A percentile compares a stretch with the other conserved stretches of the same genome.
These are phyloP conservation scores for Kwoniella heveanensis DNA, from an alignment of 768 basidiomycete species.

Conservation along the genomic window DNA sequence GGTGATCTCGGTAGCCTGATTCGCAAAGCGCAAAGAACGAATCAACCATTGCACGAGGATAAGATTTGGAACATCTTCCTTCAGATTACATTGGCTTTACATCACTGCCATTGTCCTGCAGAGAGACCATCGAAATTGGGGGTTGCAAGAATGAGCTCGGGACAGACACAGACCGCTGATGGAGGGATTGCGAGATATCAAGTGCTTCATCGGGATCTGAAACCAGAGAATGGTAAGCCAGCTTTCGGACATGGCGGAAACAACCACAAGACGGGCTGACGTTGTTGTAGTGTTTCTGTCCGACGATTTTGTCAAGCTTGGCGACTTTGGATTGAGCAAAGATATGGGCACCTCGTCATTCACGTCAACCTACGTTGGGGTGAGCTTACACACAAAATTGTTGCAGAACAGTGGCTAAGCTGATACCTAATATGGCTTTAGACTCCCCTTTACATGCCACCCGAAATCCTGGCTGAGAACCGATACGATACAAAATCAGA, in stretches of 20 bases:
- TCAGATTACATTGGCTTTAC: slow-evolving; percentile 84
- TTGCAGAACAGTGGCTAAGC: no score
- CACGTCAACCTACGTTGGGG: slow-evolving; percentile 95
- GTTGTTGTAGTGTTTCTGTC: slow-evolving; percentile 72
- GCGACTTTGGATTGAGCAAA: slow-evolving; percentile 95
- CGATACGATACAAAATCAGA: slow-evolving; percentile 97
- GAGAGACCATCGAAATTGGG: slow-evolving; percentile 44
- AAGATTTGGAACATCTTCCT: slow-evolving; percentile 94
- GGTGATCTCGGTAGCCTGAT: slow-evolving; percentile 90
- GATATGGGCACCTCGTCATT: slow-evolving; percentile 84
- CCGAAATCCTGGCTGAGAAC: slow-evolving; percentile 95
- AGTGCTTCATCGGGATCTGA: slow-evolving; percentile 90
- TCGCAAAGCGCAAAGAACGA: slow-evolving; percentile 60
- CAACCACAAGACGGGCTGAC: slow-evolving; percentile 6
- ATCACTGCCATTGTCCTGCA: slow-evolving; percentile 86
- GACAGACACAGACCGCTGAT: slow-evolving; percentile 33
- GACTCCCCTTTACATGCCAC: slow-evolving; percentile 99
- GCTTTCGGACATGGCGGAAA: slow-evolving; percentile 9
- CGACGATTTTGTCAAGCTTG: slow-evolving; percentile 88
- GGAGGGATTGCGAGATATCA: slow-evolving; percentile 48
- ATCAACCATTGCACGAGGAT: slow-evolving; percentile 81
- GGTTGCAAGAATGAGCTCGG: slow-evolving; percentile 27
- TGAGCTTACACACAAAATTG: no score
- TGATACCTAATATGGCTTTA: no score
- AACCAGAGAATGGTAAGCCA: slow-evolving; percentile 83